Evolutionary conservation across 2,329 filamentous ascomycete species (phyloP), one percentile per base, ranked within the genome.

Genomic region (Epichloe scottii): DNA sequence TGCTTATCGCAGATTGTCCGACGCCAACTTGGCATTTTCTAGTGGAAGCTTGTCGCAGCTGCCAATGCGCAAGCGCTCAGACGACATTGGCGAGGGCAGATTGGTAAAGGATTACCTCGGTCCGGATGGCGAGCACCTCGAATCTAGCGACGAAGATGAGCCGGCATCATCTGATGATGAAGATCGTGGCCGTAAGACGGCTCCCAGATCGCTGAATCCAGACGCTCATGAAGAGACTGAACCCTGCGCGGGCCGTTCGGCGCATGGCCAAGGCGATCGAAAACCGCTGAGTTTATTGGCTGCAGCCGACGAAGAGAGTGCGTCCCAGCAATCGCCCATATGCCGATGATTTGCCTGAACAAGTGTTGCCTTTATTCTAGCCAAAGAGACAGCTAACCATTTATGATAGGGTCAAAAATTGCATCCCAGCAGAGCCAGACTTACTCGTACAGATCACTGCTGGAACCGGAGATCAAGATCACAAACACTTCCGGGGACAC

Each of bases 301-400:
- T 39, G 85, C 85, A 6, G 83, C 84, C 1, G 84, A 91, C 62
- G 84, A 89, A 73, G 87, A 91, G 63, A 78, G 88, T 87, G 74
- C 62, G 85, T 75, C 34, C 5, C 17, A 19, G 8, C 7, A 6
- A 10, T 12, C n/a, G 4, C 2, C 19, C 17, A 48, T 17, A 4
- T 35, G 3, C 34, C 30, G n/a, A n/a, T 26, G 38, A n/a, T 2
- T 26, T 17, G 1, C 15, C 15, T 39, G 30, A 30, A 30, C 4
- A 4, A 11, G 30, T 30, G 30, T 30, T 35, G 7, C 14, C 12
- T 23, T 12, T n/a, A 2, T 35, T 39, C 15, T n/a, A 10, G 17
- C 5, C n/a, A 21, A 21, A 38, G 19, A 45, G 19, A 12, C 19
- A 2, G 19, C 33, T 14, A 21, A 35, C 52, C 35, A 51, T 67